Evolutionary conservation across 768 basidiomycete genomes (phyloP), one percentile per base, ranked within the genome.

Genomic region (Favolaschia claudopus): DNA sequence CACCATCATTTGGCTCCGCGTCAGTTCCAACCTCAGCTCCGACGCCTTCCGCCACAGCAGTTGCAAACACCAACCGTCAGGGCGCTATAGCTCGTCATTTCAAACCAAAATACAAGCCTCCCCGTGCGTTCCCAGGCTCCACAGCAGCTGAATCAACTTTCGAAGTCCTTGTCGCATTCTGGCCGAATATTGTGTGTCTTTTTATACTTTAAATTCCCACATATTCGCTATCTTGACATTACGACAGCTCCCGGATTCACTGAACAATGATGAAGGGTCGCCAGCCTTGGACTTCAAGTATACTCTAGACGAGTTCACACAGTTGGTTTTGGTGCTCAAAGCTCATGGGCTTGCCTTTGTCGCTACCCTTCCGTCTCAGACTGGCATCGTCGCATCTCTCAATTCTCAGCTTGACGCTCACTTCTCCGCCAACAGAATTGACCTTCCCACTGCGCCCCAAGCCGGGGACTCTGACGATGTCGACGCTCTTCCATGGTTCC

Each of bases 241-340:
- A n/a, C n/a, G n/a, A n/a, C 40, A 53, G 51, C 8, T 53, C 4
- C 40, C 31, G 3, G 22, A 12, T 9, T 43, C 51, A 12, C 2
- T 33, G 6, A 4, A 12, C 9, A 32, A 53, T 12, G 20, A 4
- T n/a, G 9, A 17, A 25, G 51, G 51, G 5, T 3, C 2, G 1
- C 4, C 40, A 1, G 34, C 31, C 10, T 7, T 43, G 8, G 50
- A 52, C 9, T 42, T 42, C 15, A 17, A 15, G 1, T 53, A 43
- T 33, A 53, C 51, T 22, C 17, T 43, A 22, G 51, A 53, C 22
- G 22, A 53, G 17, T 53, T 53, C 31, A 42, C 40, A 2, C 39
- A 53, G 27, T 42, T 43, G 40, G 22, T 53, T 2, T 8, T 42
- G 15, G 36, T 3, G 3, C 39, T 53, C 32, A 53, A 32, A 10